These are phyloP conservation scores for Pleodorina starrii DNA, from an alignment of 139 green algal species.

Conservation along the genomic window DNA sequence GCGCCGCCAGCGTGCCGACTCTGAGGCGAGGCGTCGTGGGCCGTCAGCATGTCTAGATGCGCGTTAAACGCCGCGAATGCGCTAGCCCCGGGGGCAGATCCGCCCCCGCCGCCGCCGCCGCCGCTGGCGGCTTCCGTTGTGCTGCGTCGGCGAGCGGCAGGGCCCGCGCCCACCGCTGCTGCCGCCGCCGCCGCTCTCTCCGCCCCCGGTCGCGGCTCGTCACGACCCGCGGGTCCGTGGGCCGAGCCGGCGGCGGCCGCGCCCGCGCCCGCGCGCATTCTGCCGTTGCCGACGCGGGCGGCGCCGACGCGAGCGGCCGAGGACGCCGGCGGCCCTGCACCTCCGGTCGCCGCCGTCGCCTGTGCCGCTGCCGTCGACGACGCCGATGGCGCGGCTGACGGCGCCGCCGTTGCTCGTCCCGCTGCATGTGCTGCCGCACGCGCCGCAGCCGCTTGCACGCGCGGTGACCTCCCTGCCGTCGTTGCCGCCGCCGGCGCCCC, in stretches of 20 bases:
- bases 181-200: too few species aligned
- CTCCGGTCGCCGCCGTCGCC: not conserved
- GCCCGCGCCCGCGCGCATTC: too few species aligned
- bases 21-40: not conserved
- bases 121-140: not conserved
- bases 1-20: not conserved
- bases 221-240: not conserved
- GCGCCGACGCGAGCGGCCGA: not conserved
- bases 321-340: not conserved
- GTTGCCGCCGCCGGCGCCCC: not conserved
- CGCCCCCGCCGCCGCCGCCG: not conserved
- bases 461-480: not conserved
- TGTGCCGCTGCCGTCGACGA: not conserved
- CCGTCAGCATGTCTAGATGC: not conserved
- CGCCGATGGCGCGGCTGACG: not conserved
- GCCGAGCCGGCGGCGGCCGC: too few species aligned
- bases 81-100: not conserved
- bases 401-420: not conserved
- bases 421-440: not conserved
- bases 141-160: not conserved
- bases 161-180: not conserved
- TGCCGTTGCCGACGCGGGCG: not conserved
- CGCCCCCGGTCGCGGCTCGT: not conserved
- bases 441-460: not conserved
- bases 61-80: not conserved